Evolutionary conservation across 2,329 filamentous ascomycete genomes (phyloP).

Genomic region (Botrytis elliptica): DNA sequence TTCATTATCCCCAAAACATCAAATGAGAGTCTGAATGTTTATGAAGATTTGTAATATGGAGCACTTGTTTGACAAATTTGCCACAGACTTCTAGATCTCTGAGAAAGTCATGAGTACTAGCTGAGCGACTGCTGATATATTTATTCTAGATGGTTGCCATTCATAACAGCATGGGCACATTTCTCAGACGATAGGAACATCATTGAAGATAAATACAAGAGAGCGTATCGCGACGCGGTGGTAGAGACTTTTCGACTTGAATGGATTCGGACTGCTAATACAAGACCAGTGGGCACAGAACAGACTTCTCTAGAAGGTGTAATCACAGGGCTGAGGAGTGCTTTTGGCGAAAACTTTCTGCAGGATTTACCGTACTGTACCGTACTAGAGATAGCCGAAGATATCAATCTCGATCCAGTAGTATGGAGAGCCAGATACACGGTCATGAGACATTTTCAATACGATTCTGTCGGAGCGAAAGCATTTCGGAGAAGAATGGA

Average conservation of each 20-base stretch:
- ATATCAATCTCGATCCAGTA: not conserved
- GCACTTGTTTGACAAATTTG: too few species aligned
- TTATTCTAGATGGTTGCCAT: constrained; percentile 12
- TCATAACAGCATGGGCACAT: constrained; percentile 15
- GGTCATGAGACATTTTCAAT: constrained; percentile 16
- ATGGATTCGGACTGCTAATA: constrained; percentile 3
- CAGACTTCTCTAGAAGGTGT: not conserved
- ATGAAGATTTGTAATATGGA: too few species aligned
- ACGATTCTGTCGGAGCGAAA: constrained; percentile 15
- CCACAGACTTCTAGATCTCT: too few species aligned
- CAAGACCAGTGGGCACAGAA: not conserved
- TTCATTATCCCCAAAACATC: too few species aligned
- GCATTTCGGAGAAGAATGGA: constrained; percentile 20
- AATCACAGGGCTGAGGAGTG: not conserved
- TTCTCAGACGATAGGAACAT: not conserved
- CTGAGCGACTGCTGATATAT: not conserved
- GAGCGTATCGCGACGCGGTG: not conserved
- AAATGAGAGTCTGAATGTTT: too few species aligned
- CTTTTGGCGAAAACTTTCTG: constrained; percentile 4
- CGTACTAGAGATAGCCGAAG: not conserved
- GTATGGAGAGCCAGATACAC: constrained; percentile 13
- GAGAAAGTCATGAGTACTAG: not conserved
- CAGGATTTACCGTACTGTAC: not conserved
- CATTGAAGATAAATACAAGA: constrained; percentile 11
- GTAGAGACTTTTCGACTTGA: constrained; percentile 6